These are phyloP conservation scores for Calonectria hongkongensis DNA, from an alignment of 2,329 filamentous ascomycete genomes.

Conservation along the genomic window DNA sequence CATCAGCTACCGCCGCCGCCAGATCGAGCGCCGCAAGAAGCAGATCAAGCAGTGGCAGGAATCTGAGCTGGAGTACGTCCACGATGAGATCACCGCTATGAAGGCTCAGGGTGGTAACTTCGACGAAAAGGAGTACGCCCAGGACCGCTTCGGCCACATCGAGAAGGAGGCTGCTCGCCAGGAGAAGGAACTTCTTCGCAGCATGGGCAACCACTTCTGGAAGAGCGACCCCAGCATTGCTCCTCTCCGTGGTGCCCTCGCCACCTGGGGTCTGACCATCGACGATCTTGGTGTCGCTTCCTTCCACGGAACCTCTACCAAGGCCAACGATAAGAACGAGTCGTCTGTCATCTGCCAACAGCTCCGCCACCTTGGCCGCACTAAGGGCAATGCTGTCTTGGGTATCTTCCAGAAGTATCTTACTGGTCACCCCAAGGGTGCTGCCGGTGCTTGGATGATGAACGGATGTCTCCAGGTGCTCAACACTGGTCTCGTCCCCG, in stretches of 20 bases:
- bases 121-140: conserved; percentile 88
- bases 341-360: conserved; percentile 98
- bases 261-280: conserved; percentile 98
- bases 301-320: conserved; percentile 99
- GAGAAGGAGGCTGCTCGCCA: conserved; percentile 90
- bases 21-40: conserved; percentile 94
- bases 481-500: conserved; percentile 94
- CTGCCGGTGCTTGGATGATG: conserved; percentile 99
- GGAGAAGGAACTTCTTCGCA: conserved; percentile 93
- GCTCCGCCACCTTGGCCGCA: conserved; percentile 93
- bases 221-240: conserved; percentile 95
- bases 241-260: conserved; percentile 94
- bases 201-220: conserved; percentile 99
- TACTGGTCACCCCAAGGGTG: conserved; percentile 99
- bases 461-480: conserved; percentile 98
- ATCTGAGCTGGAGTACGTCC: conserved; percentile 92
- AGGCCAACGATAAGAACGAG: conserved; percentile 99
- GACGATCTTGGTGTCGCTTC: conserved; percentile 96
- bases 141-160: conserved; percentile 90
- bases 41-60: conserved; percentile 98
- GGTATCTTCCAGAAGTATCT: conserved; percentile 99
- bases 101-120: conserved; percentile 85
- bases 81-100: conserved; percentile 94
- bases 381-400: conserved; percentile 95
- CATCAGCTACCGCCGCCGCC: conserved; percentile 96